phyloP scores from a whole-genome alignment of 140 eudicot species.

The Stevia rebaudiana region DNA sequence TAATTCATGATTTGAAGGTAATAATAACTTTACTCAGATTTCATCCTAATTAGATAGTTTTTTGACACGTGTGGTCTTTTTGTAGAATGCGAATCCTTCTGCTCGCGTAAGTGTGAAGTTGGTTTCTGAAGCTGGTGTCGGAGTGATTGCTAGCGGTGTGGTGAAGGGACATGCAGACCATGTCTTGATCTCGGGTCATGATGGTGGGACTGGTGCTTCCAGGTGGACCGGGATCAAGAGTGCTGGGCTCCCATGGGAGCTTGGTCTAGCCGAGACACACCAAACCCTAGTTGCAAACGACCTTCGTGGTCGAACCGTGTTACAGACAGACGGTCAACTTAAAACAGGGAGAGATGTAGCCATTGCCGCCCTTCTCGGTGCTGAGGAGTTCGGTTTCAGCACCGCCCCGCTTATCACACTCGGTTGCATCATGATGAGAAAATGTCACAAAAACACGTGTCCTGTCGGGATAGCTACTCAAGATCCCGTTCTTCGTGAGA shows the following conservation, averaged over 20 bases:
- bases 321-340: slow-evolving; percentile 95
- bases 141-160: slow-evolving; percentile 97
- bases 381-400: slow-evolving; percentile 97
- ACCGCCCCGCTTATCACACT: slow-evolving; percentile 96
- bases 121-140: slow-evolving; percentile 99
- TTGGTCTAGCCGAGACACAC: slow-evolving; percentile 97
- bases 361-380: slow-evolving; percentile 96
- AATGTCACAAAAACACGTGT: slow-evolving; percentile 95
- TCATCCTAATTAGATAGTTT: neutral
- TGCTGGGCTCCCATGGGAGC: slow-evolving; percentile 99
- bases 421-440: slow-evolving; percentile 99
- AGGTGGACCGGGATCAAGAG: slow-evolving; percentile 97
- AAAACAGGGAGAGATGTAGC: slow-evolving; percentile 99
- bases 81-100: slow-evolving; percentile 86
- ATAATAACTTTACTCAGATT: slow-evolving; percentile 16
- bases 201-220: slow-evolving; percentile 99
- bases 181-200: slow-evolving; percentile 94
- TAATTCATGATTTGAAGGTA: slow-evolving; percentile 94
- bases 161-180: slow-evolving; percentile 99
- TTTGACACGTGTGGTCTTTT: neutral
- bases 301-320: slow-evolving; percentile 91
- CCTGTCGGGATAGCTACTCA: slow-evolving; percentile 99
- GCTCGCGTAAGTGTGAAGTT: slow-evolving; percentile 94
- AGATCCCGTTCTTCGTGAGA: slow-evolving; percentile 93
- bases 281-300: slow-evolving; percentile 97